These are phyloP conservation scores for Torrubiella hemipterigena DNA, from an alignment of 2,329 filamentous ascomycete genomes.

Conservation along the genomic window DNA sequence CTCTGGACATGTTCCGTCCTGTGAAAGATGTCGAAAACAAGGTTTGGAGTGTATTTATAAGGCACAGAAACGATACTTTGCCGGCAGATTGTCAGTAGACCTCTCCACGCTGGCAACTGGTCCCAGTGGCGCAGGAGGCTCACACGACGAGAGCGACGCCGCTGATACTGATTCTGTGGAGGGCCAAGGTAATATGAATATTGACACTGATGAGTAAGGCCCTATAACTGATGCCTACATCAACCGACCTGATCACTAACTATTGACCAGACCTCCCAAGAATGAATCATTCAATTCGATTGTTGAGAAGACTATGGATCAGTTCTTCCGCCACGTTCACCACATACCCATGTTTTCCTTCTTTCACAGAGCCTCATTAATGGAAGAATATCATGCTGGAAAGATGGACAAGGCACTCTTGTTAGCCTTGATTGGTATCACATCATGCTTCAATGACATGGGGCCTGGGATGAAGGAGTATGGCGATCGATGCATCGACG, in stretches of 20 bases:
- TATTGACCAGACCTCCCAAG: too few relatives aligned
- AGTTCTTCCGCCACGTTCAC: conserved; percentile 46
- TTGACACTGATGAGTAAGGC: conserved; percentile 22
- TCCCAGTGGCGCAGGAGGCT: conserved; percentile 18
- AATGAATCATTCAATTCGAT: conserved; percentile 35
- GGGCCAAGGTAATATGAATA: too few relatives aligned
- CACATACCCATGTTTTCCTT: conserved; percentile 49
- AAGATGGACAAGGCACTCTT: conserved; percentile 42
- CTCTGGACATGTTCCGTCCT: conserved; percentile 43
- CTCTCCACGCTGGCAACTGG: conserved; percentile 11
- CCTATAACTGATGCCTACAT: too few relatives aligned
- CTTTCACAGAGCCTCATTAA: conserved; percentile 44
- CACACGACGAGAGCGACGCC: conserved; percentile 22
- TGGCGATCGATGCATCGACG: conserved; percentile 40
- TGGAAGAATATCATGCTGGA: conserved; percentile 45
- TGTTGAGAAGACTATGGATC: conserved; percentile 40
- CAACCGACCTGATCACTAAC: too few relatives aligned
- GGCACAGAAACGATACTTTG: conserved; percentile 28
- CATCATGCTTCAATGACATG: conserved; percentile 41
- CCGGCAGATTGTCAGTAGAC: conserved; percentile 9
- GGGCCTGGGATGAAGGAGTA: conserved; percentile 39
- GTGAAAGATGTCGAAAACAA: conserved; percentile 36
- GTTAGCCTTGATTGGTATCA: conserved; percentile 42
- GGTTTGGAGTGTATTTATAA: conserved; percentile 45
- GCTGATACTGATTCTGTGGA: conserved; percentile 22